A percentile compares a stretch with the other conserved stretches of the same genome.
phyloP scores from a whole-genome alignment of 73 alveolate species.

The Paraurostyla sp. region DNA sequence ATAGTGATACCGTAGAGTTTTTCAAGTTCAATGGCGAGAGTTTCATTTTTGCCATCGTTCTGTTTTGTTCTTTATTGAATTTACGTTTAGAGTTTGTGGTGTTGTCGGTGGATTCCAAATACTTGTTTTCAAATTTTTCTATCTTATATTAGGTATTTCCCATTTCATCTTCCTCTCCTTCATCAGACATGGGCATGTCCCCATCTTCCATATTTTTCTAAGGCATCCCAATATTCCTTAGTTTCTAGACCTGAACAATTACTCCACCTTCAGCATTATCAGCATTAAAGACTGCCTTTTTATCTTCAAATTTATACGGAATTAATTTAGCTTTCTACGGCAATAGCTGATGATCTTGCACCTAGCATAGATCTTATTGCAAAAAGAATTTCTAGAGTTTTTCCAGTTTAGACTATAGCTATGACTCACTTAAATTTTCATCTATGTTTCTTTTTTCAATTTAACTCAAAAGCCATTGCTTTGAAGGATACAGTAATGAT shows the following conservation, averaged over 20 bases:
- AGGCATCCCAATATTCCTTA: slow-evolving; percentile 27
- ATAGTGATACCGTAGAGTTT: neutral
- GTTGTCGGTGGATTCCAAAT: slow-evolving; percentile 1
- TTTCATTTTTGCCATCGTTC: slow-evolving; percentile 10
- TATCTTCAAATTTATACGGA: too few species aligned
- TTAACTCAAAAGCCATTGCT: too few species aligned
- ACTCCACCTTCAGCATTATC: neutral
- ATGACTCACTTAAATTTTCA: too few species aligned
- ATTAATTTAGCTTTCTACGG: too few species aligned
- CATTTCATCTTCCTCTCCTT: neutral
- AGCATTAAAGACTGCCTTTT: too few species aligned
- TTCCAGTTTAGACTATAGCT: too few species aligned
- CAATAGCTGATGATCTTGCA: too few species aligned
- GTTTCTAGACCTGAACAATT: neutral
- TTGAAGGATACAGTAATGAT: too few species aligned
- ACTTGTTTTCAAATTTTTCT: slow-evolving; percentile 20
- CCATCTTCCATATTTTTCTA: neutral
- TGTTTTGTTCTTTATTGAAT: neutral
- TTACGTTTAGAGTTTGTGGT: neutral
- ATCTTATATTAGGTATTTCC: too few species aligned
- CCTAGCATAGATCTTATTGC: too few species aligned
- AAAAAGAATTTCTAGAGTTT: too few species aligned
- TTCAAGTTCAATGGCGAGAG: slow-evolving; percentile 18
- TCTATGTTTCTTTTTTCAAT: too few species aligned
- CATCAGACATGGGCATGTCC: neutral